These are phyloP conservation scores for Brassica napus DNA, from an alignment of 345 rosid genomes.

Conservation along the genomic window DNA sequence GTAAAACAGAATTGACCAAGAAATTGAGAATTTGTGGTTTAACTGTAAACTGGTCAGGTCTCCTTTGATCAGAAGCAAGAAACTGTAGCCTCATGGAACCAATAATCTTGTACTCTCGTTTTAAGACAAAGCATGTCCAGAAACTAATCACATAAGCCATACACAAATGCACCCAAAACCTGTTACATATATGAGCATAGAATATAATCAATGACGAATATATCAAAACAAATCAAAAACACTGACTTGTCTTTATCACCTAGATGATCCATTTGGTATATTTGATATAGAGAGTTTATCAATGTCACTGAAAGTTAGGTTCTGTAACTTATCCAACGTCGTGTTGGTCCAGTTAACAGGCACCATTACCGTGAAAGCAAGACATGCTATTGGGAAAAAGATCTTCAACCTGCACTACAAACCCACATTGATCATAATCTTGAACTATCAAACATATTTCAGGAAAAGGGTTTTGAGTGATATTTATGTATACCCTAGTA, in stretches of 20 bases:
- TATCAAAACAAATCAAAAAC: constrained; percentile 14
- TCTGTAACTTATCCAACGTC: constrained; percentile 51
- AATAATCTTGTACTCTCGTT: constrained; percentile 71
- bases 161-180: constrained; percentile 90
- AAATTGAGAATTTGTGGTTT: neutral
- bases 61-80: constrained; percentile 75
- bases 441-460: neutral
- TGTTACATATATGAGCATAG: constrained; percentile 31
- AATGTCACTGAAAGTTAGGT: constrained; percentile 61
- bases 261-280: constrained; percentile 67
- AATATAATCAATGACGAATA: neutral
- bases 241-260: constrained; percentile 41
- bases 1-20: neutral
- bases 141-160: constrained; percentile 88
- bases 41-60: constrained; percentile 91
- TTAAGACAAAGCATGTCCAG: constrained; percentile 86
- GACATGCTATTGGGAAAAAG: constrained; percentile 70
- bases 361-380: constrained; percentile 70
- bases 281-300: constrained; percentile 93
- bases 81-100: constrained; percentile 85
- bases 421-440: neutral
- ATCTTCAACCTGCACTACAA: constrained; percentile 71
- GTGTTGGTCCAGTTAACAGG: constrained; percentile 88
- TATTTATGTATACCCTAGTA: constrained; percentile 54
- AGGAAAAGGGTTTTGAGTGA: neutral